Evolutionary conservation across 2,329 filamentous ascomycete genomes (phyloP).

Genomic region (Coniella lustricola): DNA sequence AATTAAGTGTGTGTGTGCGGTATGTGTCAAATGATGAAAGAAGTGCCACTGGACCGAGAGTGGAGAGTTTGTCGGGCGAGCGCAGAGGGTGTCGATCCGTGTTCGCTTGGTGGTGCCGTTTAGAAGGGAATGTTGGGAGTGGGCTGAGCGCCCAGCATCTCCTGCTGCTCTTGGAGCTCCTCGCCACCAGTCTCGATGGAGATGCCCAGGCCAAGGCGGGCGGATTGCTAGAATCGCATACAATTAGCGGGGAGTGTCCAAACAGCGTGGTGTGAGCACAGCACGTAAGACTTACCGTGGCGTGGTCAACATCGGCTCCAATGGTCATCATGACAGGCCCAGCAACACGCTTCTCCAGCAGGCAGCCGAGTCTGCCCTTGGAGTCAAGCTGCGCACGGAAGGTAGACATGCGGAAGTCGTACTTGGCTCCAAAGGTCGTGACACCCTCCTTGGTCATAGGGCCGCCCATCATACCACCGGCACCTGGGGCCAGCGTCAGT

Average conservation of each 20-base stretch:
- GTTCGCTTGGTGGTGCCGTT: slow-evolving; percentile 18
- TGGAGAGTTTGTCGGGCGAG: slow-evolving; percentile 17
- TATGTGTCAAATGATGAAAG: not conserved
- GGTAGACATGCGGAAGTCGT: slow-evolving; percentile 92
- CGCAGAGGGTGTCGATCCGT: slow-evolving; percentile 1
- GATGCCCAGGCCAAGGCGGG: slow-evolving; percentile 90
- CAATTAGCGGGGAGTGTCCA: slow-evolving; percentile 23
- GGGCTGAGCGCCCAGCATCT: slow-evolving; percentile 47
- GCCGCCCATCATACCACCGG: slow-evolving; percentile 66
- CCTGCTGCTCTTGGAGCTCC: slow-evolving; percentile 81
- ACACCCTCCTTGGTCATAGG: slow-evolving; percentile 77
- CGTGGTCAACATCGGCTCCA: slow-evolving; percentile 92
- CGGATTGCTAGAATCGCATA: slow-evolving; percentile 61
- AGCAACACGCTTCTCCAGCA: slow-evolving; percentile 92
- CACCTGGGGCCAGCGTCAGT: slow-evolving; percentile 66
- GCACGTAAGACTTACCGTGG: slow-evolving; percentile 65
- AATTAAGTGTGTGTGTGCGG: slow-evolving; percentile 9
- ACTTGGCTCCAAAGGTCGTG: slow-evolving; percentile 90
- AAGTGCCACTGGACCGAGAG: slow-evolving; percentile 18
- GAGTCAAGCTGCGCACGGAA: slow-evolving; percentile 96
- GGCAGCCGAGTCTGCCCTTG: slow-evolving; percentile 83
- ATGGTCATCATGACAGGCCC: slow-evolving; percentile 91
- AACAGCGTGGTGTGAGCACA: not conserved
- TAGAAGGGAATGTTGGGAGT: slow-evolving; percentile 61
- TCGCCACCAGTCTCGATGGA: slow-evolving; percentile 82